phyloP scores from a whole-genome alignment of 2,329 filamentous ascomycete genomes.

The Microsporum canis region DNA sequence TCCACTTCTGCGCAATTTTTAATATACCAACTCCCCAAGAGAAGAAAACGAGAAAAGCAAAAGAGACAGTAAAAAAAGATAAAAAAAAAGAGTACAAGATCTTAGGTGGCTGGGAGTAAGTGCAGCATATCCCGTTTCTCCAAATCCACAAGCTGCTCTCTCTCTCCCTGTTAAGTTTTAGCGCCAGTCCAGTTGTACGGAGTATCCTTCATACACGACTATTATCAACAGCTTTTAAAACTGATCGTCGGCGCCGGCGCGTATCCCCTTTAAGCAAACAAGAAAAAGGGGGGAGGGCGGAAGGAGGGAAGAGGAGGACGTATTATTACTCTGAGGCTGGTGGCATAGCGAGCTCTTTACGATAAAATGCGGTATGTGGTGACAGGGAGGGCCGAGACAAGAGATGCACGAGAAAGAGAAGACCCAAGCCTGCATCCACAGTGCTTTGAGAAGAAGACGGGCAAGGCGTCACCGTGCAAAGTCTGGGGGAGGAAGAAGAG shows the following conservation, averaged over 20 bases:
- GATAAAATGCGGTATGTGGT: background rate
- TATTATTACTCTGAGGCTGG: slow-evolving; percentile 1
- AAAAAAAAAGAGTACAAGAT: background rate
- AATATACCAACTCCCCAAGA: background rate
- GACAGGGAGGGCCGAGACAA: background rate
- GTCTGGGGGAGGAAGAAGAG: background rate
- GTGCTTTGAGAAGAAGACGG: no score
- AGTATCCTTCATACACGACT: slow-evolving; percentile 1
- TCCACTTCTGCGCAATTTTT: background rate
- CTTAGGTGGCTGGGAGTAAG: background rate
- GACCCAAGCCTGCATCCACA: no score
- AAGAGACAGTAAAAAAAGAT: background rate
- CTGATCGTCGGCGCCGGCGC: background rate
- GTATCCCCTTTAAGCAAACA: background rate
- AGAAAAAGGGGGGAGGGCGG: background rate
- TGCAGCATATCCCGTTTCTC: background rate
- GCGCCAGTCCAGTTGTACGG: background rate
- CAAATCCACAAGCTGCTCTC: background rate
- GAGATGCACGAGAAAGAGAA: background rate
- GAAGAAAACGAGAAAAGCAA: background rate
- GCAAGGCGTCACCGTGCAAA: no score
- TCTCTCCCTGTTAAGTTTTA: background rate
- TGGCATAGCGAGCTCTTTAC: slow-evolving; percentile 2
- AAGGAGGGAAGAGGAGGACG: background rate
- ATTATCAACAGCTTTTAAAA: background rate